These are phyloP conservation scores for Rhodotorula glutinis DNA, from an alignment of 1,284 basidiomycete genomes.

Conservation along the genomic window DNA sequence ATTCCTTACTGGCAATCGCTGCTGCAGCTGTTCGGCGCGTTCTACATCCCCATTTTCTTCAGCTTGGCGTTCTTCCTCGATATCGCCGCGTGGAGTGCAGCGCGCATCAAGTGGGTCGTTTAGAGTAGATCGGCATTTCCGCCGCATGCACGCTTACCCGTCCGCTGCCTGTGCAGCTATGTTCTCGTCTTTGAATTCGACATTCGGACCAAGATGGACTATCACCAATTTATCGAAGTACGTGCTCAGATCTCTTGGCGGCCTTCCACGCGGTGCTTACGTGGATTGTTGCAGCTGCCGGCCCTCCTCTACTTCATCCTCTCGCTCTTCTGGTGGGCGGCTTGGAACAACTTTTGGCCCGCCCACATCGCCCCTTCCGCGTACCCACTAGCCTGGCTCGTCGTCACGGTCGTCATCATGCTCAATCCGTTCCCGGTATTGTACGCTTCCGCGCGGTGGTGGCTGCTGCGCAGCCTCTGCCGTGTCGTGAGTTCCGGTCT, in stretches of 20 bases:
- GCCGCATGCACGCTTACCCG: too few relatives aligned
- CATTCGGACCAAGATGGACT: constrained; percentile 69
- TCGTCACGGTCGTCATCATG: constrained; percentile 57
- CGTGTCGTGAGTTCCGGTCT: constrained; percentile 33
- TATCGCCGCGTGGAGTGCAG: constrained; percentile 68
- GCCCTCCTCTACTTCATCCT: constrained; percentile 31
- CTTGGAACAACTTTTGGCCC: constrained; percentile 40
- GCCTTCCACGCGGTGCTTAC: too few relatives aligned
- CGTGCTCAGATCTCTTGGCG: background rate
- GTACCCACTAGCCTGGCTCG: constrained; percentile 86
- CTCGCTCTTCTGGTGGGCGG: constrained; percentile 37
- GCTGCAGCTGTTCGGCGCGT: constrained; percentile 73
- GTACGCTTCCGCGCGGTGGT: constrained; percentile 46
- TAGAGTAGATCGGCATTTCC: too few relatives aligned
- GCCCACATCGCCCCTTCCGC: constrained; percentile 45
- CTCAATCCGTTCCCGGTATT: constrained; percentile 73
- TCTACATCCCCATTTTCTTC: constrained; percentile 74
- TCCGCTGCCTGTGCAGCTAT: constrained; percentile 61
- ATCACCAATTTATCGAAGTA: constrained; percentile 65
- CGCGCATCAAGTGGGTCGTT: constrained; percentile 54
- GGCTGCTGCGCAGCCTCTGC: constrained; percentile 31
- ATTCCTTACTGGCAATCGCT: constrained; percentile 72
- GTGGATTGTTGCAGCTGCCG: too few relatives aligned
- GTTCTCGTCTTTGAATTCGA: constrained; percentile 46
- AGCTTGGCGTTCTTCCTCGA: constrained; percentile 73